Conservation (phyloP, 2,329 filamentous ascomycete genomes). For the Beauveria asiatica region DNA sequence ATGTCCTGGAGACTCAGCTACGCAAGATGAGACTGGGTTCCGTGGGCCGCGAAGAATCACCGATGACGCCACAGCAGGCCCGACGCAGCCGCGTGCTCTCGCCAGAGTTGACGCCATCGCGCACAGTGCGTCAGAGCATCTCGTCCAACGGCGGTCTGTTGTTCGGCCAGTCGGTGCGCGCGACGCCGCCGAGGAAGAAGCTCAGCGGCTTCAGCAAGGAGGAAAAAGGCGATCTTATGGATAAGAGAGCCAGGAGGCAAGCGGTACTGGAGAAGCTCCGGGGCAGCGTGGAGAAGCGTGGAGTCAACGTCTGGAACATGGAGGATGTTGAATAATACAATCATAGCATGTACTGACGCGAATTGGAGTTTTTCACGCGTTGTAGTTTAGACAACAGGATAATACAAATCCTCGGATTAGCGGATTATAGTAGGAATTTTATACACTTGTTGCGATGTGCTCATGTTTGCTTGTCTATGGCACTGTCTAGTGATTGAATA, state of each 20-base stretch:
- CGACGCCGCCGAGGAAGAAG: constrained; percentile 50
- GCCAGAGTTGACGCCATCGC: constrained; percentile 34
- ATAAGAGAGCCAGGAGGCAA: constrained; percentile 43
- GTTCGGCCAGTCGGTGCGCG: constrained; percentile 29
- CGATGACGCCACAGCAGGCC: constrained; percentile 30
- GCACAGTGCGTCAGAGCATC: constrained; percentile 33
- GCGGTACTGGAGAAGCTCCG: constrained; percentile 45
- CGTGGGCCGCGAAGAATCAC: constrained; percentile 35
- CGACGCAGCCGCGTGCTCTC: constrained; percentile 31
- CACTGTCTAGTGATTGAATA: no score
- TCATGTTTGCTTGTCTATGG: background rate
- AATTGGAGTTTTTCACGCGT: background rate
- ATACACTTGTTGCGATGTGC: background rate
- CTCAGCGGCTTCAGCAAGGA: constrained; percentile 50
- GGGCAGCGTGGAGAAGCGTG: constrained; percentile 39
- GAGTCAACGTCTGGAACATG: constrained; percentile 41
- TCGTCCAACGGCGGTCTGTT: constrained; percentile 27
- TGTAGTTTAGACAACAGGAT: constrained; percentile 20
- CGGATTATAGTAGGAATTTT: background rate
- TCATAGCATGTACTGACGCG: constrained; percentile 14
- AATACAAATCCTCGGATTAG: constrained; percentile 9
- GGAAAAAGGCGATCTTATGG: constrained; percentile 49
- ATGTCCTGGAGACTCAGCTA: constrained; percentile 82
- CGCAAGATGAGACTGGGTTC: constrained; percentile 55
- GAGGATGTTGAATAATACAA: constrained; percentile 36